Evolutionary conservation across 345 rosid species (phyloP).

Genomic region (Bruguiera gymnorhiza): DNA sequence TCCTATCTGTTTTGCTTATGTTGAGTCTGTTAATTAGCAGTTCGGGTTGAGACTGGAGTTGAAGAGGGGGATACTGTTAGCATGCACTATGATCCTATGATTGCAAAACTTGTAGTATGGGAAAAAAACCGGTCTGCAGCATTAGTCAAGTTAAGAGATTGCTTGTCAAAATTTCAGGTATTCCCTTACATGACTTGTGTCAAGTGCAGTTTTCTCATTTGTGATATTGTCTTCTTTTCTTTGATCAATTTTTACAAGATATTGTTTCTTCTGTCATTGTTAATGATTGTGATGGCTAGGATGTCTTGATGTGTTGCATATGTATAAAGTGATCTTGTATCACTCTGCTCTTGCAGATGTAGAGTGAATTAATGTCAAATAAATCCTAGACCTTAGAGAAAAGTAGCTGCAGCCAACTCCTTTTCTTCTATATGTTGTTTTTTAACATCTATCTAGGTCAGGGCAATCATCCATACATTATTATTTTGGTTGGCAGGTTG

Average conservation of each 20-base stretch:
- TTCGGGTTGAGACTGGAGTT: conserved; percentile 94
- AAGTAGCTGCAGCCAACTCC: neutral
- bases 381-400: neutral
- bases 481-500: conserved; percentile 58
- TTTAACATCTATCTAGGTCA: neutral
- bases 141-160: conserved; percentile 77
- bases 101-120: conserved; percentile 95
- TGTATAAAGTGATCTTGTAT: neutral
- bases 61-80: conserved; percentile 87
- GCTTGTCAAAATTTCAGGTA: conserved; percentile 89
- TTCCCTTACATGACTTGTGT: conserved; percentile 2
- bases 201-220: conserved; percentile 8
- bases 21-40: conserved; percentile 33
- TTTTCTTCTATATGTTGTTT: conserved; percentile 10
- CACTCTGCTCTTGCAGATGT: neutral
- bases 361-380: neutral
- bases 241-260: conserved; percentile 1
- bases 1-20: conserved; percentile 14
- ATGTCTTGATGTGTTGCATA: neutral
- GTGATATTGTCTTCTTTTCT: conserved; percentile 11
- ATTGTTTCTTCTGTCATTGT: neutral
- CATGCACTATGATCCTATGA: conserved; percentile 99
- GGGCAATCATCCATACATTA: conserved; percentile 12
- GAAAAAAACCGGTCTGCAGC: conserved; percentile 83
- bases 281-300: conserved; percentile 1